Conservation (phyloP, 129 eudicot species). For the Dittrichia graveolens region DNA sequence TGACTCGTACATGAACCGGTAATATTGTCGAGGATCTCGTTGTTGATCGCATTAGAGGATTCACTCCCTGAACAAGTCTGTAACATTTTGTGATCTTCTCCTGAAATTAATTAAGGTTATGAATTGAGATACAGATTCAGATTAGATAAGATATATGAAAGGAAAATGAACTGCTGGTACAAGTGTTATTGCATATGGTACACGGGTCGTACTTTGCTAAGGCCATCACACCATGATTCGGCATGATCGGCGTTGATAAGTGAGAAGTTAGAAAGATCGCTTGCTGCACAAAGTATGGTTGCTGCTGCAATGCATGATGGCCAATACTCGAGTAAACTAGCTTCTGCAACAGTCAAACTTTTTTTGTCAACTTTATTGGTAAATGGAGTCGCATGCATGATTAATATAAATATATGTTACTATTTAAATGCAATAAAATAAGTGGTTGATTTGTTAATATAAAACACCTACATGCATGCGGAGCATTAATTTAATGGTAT, state of each 20-base stretch:
- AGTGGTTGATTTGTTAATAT: slow-evolving; percentile 34
- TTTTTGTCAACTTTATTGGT: slow-evolving; percentile 38
- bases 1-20: slow-evolving; percentile 64
- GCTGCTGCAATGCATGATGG: slow-evolving; percentile 98
- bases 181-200: neutral
- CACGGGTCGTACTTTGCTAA: slow-evolving; percentile 60
- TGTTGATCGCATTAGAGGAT: slow-evolving; percentile 30
- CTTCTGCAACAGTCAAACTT: slow-evolving; percentile 48
- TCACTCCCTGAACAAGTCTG: slow-evolving; percentile 48
- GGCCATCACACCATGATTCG: slow-evolving; percentile 87
- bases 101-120: slow-evolving; percentile 35
- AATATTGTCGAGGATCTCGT: slow-evolving; percentile 47
- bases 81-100: slow-evolving; percentile 67
- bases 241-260: slow-evolving; percentile 71
- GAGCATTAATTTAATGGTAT: slow-evolving; percentile 14
- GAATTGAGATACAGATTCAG: neutral
- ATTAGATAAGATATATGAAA: neutral
- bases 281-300: slow-evolving; percentile 82
- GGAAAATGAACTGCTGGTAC: neutral
- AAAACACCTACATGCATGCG: slow-evolving; percentile 43
- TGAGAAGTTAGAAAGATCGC: slow-evolving; percentile 72
- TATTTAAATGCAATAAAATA: slow-evolving; percentile 15
- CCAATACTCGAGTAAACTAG: slow-evolving; percentile 74
- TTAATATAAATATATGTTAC: slow-evolving; percentile 5
- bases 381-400: slow-evolving; percentile 34